Base-by-base conservation (phyloP, 2,329 filamentous ascomycete genomes). In the Chaetomium strumarium region DNA sequence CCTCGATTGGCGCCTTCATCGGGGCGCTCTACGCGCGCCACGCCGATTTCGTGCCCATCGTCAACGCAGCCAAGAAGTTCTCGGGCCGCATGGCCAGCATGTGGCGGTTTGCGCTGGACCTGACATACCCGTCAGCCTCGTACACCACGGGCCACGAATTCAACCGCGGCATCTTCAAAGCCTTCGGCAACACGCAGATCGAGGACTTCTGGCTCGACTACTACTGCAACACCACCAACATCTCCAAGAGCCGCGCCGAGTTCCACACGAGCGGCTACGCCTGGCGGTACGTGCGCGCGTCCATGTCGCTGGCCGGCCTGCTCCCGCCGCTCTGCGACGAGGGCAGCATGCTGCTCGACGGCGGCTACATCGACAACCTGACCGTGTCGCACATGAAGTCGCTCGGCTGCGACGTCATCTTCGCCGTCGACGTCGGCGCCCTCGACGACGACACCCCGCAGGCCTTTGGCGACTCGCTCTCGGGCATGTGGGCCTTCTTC, bases 191-290 rank as follows among this genome's bases (percentile, higher is more conserved):
- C 64, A 88, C 89, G 10, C 93, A 97, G 66, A 97, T 99, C 53
- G 93, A 99, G 70, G 93, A 99, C 68, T 99, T 97, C 65, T 99
- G 93, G 93, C 80, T 99, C 11, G 90, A 96, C 61, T 99, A 90
- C 68, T 99, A 99, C 72, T 99, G 95, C 78, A 99, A 99, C 71
- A 97, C 93, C 0, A 99, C 95, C 36, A 99, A 97, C 69, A 97
- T 99, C 71, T 95, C 88, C 73, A 95, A 95, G 69, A 93, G 88
- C 56, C 81, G 92, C 17, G 83, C 83, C 3, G 93, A 99, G 67
- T 91, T 95, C 60, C 93, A 99, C 70, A 96, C 90, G 0, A 93
- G 88, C 55, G 93, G 93, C 13, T 99, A 99, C 64, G 92, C 93
- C 0, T 99, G 93, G 93, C 83, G 95, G 39, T 99, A 99, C 64